Conservation (phyloP, 768 basidiomycete genomes). For the Hericium coralloides region DNA sequence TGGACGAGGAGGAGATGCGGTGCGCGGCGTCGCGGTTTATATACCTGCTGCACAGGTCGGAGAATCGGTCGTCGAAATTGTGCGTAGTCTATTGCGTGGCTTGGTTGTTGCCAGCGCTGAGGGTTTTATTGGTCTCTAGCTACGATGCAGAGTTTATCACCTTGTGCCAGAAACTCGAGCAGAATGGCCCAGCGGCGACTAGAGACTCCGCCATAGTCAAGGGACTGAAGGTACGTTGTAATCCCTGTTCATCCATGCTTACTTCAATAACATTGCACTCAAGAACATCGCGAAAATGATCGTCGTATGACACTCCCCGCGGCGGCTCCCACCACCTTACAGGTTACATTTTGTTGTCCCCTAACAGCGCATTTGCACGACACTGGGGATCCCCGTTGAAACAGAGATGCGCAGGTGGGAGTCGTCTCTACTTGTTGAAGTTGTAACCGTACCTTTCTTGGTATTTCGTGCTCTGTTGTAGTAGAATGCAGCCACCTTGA, state of each 20-base stretch:
- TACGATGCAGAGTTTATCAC: background rate
- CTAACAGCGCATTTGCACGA: too few species aligned
- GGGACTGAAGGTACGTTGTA: background rate
- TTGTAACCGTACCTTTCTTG: too few species aligned
- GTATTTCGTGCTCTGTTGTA: too few species aligned
- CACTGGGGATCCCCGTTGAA: too few species aligned
- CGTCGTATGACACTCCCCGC: background rate
- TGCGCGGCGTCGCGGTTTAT: background rate
- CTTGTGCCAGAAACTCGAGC: background rate
- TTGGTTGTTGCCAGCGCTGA: background rate
- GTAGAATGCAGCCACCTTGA: too few species aligned
- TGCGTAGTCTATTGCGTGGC: background rate
- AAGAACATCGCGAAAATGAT: background rate
- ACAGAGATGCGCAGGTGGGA: too few species aligned
- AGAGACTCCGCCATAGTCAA: background rate
- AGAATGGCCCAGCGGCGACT: background rate
- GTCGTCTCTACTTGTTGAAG: too few species aligned
- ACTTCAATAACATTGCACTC: background rate
- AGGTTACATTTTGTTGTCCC: background rate
- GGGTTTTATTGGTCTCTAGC: background rate
- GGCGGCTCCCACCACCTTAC: background rate
- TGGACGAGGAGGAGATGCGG: background rate
- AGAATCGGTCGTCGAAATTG: background rate
- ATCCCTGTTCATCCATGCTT: too few species aligned
- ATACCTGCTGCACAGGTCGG: background rate